Evolutionary conservation across 1,284 basidiomycete species (phyloP).

Genomic region (Ceratobasidium theobromae): DNA sequence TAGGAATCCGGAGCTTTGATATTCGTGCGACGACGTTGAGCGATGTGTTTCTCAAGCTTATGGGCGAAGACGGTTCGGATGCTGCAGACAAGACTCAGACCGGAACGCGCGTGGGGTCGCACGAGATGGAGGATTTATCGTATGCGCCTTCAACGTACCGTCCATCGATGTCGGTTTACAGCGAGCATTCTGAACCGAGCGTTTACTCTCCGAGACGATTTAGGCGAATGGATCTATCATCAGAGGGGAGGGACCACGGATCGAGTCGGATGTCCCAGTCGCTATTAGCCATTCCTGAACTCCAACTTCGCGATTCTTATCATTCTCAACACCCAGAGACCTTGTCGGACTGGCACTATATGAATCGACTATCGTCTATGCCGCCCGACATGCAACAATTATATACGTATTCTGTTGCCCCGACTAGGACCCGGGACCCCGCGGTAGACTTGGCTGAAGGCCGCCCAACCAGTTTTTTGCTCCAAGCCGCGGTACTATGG

Average conservation of each 20-base stretch:
- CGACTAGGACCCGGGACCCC: not conserved
- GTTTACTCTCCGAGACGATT: constrained; percentile 2
- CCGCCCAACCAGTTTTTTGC: constrained; percentile 44
- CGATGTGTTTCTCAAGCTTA: constrained; percentile 75
- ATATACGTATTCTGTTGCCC: not conserved
- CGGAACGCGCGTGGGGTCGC: not conserved
- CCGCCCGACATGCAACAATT: not conserved
- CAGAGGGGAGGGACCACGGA: constrained; percentile 1
- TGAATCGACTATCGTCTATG: constrained; percentile 4
- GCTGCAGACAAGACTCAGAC: constrained; percentile 3
- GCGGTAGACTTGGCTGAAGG: constrained; percentile 13
- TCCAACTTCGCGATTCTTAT: not conserved
- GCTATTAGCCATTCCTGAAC: constrained; percentile 11
- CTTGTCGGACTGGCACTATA: not conserved
- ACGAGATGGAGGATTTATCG: constrained; percentile 11
- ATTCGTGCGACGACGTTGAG: constrained; percentile 74
- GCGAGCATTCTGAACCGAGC: constrained; percentile 15
- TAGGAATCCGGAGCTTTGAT: constrained; percentile 58
- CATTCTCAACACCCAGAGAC: not conserved
- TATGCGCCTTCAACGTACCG: constrained; percentile 18
- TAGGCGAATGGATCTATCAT: not conserved
- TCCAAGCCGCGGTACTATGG: constrained; percentile 68
- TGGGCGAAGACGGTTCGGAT: constrained; percentile 48
- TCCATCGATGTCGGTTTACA: constrained; percentile 7
- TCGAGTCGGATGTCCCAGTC: constrained; percentile 4